Percentiles rank a stretch among this genome's conserved stretches.
Conservation (phyloP, 805 yeast species). For the Lipomyces yamadae region DNA sequence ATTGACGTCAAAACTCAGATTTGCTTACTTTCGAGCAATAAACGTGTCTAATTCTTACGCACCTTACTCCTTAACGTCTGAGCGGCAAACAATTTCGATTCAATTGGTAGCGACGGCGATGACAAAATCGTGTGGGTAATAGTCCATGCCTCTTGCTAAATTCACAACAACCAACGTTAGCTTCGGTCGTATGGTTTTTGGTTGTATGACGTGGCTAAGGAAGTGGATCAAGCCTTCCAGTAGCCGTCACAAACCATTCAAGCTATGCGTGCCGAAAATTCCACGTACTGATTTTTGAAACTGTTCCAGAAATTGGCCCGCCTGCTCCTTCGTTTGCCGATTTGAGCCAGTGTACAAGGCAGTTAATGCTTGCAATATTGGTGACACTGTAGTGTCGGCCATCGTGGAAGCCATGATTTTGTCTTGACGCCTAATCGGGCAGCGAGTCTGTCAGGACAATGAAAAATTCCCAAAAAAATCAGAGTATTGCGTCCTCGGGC, state of each 20-base stretch:
- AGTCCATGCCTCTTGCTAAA: conserved; percentile 68
- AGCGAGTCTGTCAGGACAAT: conserved; percentile 2
- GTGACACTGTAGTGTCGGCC: conserved; percentile 27
- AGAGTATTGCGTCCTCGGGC: not conserved
- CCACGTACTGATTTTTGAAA: conserved; percentile 68
- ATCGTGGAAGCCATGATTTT: conserved; percentile 15
- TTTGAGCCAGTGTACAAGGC: conserved; percentile 55
- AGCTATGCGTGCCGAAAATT: not conserved
- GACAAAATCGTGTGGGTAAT: conserved; percentile 54
- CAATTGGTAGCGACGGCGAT: conserved; percentile 48
- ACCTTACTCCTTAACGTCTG: conserved; percentile 84
- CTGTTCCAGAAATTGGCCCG: conserved; percentile 65
- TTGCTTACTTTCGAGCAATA: not conserved
- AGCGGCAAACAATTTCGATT: conserved; percentile 79
- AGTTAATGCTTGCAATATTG: conserved; percentile 47
- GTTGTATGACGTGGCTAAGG: not conserved
- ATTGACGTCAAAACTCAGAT: not conserved
- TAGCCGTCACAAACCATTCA: not conserved
- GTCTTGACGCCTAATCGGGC: not conserved
- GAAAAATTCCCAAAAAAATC: not conserved
- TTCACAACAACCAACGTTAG: conserved; percentile 5
- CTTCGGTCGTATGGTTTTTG: not conserved
- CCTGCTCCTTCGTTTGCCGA: conserved; percentile 50
- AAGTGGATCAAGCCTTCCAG: not conserved
- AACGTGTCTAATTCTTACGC: conserved; percentile 4